Evolutionary conservation across 2,329 filamentous ascomycete species (phyloP), one percentile per base, ranked within the genome.

Genomic region (Cucurbitaria berberidis): DNA sequence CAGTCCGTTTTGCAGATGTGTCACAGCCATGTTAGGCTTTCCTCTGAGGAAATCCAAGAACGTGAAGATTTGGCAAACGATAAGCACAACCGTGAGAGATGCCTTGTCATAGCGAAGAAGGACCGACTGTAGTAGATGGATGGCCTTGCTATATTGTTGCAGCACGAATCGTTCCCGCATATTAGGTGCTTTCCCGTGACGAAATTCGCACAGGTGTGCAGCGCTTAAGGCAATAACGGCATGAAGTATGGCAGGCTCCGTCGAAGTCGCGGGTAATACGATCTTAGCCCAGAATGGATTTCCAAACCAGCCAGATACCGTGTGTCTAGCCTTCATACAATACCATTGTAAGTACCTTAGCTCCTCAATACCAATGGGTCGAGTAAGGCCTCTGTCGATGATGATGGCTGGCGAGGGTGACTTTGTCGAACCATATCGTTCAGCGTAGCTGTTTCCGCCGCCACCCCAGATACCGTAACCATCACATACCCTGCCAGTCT

Each of bases 401-500:
- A 32, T 35, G n/a, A 30, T 29, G n/a, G n/a, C n/a, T 19, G 24
- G 45, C 11, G 24, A 15, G 16, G 27, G 19, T 24, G 8, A 32
- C n/a, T 27, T 27, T 5, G 35, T 2, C 1, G n/a, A 24, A 10
- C 44, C 45, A 24, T 56, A 56, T 41, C 53, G 24, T 32, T 52
- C 44, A 27, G 47, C 45, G 34, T 56, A 56, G 22, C 48, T 53
- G 15, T 56, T 53, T 16, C 74, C 73, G 9, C 69, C 73, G 3
- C 75, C 73, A 21, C 75, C 74, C 74, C 74, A 76, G 35, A 79
- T 66, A 55, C 74, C 81, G 54, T 79, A 80, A 13, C 78, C 77
- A 45, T 79, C 75, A 51, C 75, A 77, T 39, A 67, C 66, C 4
- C 74, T 69, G 8, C 73, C 73, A 1, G 75, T 75, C 5, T 59